Base-by-base conservation (phyloP, 495 filamentous ascomycete genomes). In the Penicillium nucicola region DNA sequence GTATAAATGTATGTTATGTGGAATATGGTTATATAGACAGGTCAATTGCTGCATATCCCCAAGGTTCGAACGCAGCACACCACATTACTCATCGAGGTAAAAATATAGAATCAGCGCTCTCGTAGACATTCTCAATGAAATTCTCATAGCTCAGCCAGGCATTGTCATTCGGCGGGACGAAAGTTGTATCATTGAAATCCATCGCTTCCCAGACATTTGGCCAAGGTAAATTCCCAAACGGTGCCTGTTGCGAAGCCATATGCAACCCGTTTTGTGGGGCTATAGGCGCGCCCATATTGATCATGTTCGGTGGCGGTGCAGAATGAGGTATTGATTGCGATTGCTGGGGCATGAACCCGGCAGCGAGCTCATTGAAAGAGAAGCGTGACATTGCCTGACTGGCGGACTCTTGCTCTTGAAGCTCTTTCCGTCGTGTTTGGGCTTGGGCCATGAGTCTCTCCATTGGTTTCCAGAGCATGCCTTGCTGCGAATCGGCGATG, bases 391-490 rank as follows among this genome's bases (percentile, higher is more conserved):
- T 22, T 5, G 35, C 20, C 11, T 51, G 14, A 22, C 14, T 39
- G 10, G 41, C 25, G 18, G 41, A 20, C 10, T 53, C 30, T 15
- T 18, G 13, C 3, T 42, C 51, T 11, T 58, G 33, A 18, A 65
- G 42, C 17, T 66, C 49, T 18, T 63, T 48, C 40, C 60, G 67
- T 6, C 47, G 56, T 1, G 54, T 23, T 11, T 50, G 57, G 0
- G 70, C 73, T 36, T 67, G 71, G 4, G 46, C 66, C 72, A 86
- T 84, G 14, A 92, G 70, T 52, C 85, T 89, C 37, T 76, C 76
- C 40, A 92, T 68, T 1, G 87, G 87, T 34, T 80, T 74, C 86
- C 87, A 92, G 1, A 91, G 73, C 58, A 78, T 82, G 2, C 77
- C 79, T 13, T 77, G 72, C 50, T 76, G 77, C 19, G 77, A 73